Percentiles rank a stretch among this genome's conserved stretches.
Conservation (phyloP, 2,329 filamentous ascomycete genomes). For the Aspergillus udagawae region DNA sequence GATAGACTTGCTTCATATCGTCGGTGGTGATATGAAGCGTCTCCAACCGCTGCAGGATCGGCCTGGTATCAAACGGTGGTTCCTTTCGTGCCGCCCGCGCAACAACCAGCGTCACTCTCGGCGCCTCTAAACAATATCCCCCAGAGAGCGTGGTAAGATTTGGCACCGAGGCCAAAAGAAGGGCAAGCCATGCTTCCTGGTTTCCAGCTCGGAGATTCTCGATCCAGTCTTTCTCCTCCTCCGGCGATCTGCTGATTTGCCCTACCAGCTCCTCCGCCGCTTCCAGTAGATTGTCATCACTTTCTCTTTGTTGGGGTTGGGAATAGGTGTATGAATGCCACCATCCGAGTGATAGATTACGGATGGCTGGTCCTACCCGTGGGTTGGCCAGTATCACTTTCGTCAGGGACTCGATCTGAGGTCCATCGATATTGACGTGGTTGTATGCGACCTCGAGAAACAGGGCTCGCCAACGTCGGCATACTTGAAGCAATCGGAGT, state of each 20-base stretch:
- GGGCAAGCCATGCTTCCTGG: conserved; percentile 3
- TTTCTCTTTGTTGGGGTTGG: background rate
- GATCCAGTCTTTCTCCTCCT: background rate
- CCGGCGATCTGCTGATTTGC: background rate
- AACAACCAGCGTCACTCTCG: background rate
- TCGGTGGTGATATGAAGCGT: background rate
- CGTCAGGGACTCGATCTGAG: background rate
- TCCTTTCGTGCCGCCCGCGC: background rate
- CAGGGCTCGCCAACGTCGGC: conserved; percentile 1
- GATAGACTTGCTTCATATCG: background rate
- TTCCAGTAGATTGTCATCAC: background rate
- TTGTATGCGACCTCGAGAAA: conserved; percentile 1
- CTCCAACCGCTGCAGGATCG: background rate
- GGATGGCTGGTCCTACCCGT: background rate
- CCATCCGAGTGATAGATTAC: background rate
- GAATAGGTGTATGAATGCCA: background rate
- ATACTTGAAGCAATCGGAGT: conserved; percentile 1
- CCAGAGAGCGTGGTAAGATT: background rate
- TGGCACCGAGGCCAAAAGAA: conserved; percentile 1
- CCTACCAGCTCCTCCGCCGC: background rate
- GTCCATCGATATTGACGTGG: background rate
- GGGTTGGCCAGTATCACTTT: background rate
- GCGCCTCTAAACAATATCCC: background rate
- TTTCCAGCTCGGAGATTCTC: background rate
- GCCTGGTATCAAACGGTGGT: background rate